Percentiles rank a stretch among this genome's conserved stretches.
phyloP scores from a whole-genome alignment of 768 basidiomycete genomes.

The Tulasnella sp. region DNA sequence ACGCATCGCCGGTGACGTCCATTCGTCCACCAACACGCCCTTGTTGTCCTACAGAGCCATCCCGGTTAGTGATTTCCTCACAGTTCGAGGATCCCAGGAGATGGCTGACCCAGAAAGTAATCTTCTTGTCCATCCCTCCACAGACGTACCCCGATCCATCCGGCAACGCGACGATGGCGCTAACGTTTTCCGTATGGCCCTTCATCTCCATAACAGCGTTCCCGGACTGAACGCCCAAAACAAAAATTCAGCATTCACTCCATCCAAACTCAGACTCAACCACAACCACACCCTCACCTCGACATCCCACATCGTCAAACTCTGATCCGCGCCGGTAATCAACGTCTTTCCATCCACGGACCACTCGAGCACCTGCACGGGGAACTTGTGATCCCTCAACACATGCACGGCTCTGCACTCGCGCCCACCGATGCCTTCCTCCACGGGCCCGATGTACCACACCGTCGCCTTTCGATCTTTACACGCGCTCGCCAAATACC shows the following conservation, averaged over 20 bases:
- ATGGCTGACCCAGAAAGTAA: slow-evolving; percentile 64
- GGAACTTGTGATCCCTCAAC: slow-evolving; percentile 64
- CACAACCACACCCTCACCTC: no score
- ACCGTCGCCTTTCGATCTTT: slow-evolving; percentile 82
- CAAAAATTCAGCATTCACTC: background rate
- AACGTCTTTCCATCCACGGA: slow-evolving; percentile 79
- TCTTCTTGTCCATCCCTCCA: slow-evolving; percentile 72
- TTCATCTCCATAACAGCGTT: slow-evolving; percentile 51
- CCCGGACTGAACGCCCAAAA: slow-evolving; percentile 50
- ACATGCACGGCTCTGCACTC: slow-evolving; percentile 49
- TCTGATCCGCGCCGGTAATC: slow-evolving; percentile 69
- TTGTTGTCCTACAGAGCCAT: slow-evolving; percentile 47
- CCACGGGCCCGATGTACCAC: slow-evolving; percentile 51
- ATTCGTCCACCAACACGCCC: slow-evolving; percentile 59
- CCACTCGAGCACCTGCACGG: slow-evolving; percentile 81
- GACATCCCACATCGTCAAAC: slow-evolving; percentile 82
- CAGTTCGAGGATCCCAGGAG: no score
- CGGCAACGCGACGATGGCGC: slow-evolving; percentile 77
- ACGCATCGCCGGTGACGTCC: slow-evolving; percentile 61
- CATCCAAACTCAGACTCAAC: background rate
- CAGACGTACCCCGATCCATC: slow-evolving; percentile 87
- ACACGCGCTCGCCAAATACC: slow-evolving; percentile 73
- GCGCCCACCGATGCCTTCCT: slow-evolving; percentile 38
- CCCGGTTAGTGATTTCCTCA: no score
- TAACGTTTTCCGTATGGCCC: slow-evolving; percentile 71